These are phyloP conservation scores for Hyaloscypha bicolor DNA, from an alignment of 495 filamentous ascomycete genomes.

Conservation along the genomic window DNA sequence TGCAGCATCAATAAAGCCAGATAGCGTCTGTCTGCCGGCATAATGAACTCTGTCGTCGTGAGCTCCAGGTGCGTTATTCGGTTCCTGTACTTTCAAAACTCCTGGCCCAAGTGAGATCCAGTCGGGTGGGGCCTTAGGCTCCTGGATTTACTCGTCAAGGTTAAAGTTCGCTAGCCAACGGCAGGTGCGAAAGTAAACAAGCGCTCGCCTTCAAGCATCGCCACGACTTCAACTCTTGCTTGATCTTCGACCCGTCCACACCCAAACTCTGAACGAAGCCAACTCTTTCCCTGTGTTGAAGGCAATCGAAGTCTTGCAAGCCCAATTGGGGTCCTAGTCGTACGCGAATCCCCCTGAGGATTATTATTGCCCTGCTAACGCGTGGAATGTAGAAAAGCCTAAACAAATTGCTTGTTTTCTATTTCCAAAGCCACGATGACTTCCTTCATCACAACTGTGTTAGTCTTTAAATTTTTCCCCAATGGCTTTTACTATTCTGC, in stretches of 20 bases:
- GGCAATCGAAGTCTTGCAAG: not conserved
- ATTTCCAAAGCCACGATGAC: conserved; percentile 40
- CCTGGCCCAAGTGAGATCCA: not conserved
- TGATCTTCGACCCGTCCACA: not conserved
- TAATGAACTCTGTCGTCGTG: conserved; percentile 19
- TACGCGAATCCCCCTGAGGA: not conserved
- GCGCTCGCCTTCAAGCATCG: not conserved
- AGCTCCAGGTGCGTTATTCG: not conserved
- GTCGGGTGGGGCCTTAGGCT: not conserved
- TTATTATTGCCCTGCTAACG: conserved; percentile 31
- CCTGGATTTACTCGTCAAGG: not conserved
- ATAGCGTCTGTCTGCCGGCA: conserved; percentile 17
- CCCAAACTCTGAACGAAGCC: not conserved
- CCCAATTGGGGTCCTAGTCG: not conserved
- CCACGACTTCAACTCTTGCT: not conserved
- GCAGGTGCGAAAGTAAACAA: conserved; percentile 16
- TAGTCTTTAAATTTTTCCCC: conserved; percentile 27
- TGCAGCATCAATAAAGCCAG: conserved; percentile 22
- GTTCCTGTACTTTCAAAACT: not conserved
- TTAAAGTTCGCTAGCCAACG: conserved; percentile 13
- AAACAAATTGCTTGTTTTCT: not conserved
- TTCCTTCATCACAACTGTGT: conserved; percentile 57
- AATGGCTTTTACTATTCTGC: conserved; percentile 14
- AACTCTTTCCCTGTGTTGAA: not conserved
- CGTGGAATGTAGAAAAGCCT: conserved; percentile 27